Evolutionary conservation across 768 basidiomycete species (phyloP).

Genomic region (Pulveroboletus ravenelii): DNA sequence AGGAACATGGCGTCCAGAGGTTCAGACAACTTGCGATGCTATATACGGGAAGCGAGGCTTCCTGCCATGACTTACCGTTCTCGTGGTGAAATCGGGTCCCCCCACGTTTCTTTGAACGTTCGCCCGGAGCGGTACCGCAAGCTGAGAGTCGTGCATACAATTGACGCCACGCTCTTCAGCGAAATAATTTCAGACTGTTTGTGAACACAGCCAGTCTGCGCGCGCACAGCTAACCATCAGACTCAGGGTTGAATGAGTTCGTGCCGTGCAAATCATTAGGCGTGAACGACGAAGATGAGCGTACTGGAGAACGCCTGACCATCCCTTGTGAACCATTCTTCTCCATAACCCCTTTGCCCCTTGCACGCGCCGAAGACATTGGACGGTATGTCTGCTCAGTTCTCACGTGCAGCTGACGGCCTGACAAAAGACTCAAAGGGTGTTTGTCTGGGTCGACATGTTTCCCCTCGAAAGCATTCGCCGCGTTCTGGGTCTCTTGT

Average conservation of each 20-base stretch:
- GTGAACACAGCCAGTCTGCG: conserved; percentile 10
- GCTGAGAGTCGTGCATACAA: conserved; percentile 44
- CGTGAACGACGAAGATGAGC: conserved; percentile 35
- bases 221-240: conserved; percentile 2
- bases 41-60: conserved; percentile 44
- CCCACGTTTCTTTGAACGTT: conserved; percentile 30
- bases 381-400: conserved; percentile 33
- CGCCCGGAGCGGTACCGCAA: conserved; percentile 46
- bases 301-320: conserved; percentile 38
- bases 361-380: conserved; percentile 39
- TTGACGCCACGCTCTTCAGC: conserved; percentile 30
- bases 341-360: conserved; percentile 31
- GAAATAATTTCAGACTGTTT: conserved; percentile 37
- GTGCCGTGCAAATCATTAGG: conserved; percentile 35
- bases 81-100: conserved; percentile 28
- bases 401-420: not conserved
- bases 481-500: conserved; percentile 33
- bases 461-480: conserved; percentile 51
- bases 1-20: conserved; percentile 29
- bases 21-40: conserved; percentile 42
- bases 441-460: conserved; percentile 46
- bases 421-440: conserved; percentile 26
- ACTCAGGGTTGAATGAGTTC: conserved; percentile 37
- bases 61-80: conserved; percentile 38
- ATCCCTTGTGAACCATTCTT: conserved; percentile 41